Evolutionary conservation across 192 early-diverging fungal genomes (phyloP).

Genomic region (Coemansia reversa): DNA sequence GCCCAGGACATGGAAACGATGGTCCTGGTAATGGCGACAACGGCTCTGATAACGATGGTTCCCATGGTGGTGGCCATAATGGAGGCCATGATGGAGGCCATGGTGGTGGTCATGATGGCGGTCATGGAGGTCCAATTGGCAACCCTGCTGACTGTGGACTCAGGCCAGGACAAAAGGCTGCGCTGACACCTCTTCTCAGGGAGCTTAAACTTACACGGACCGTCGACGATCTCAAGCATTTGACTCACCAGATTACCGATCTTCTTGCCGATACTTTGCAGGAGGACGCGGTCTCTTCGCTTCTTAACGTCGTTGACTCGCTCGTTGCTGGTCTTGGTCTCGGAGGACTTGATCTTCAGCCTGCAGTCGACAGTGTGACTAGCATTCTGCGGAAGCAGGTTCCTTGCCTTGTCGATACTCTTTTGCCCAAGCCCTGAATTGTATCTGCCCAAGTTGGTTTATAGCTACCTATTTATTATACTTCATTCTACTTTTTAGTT

Average conservation of each 20-base stretch:
- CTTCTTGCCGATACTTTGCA: constrained; percentile 49
- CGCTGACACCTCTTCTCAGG: constrained; percentile 42
- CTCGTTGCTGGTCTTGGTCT: constrained; percentile 46
- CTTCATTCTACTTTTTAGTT: background rate
- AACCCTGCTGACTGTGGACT: constrained; percentile 39
- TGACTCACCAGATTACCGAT: constrained; percentile 51
- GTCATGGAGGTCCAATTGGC: constrained; percentile 29
- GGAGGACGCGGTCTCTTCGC: constrained; percentile 32
- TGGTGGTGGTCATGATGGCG: constrained; percentile 15
- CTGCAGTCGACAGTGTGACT: constrained; percentile 40
- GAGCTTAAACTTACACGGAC: constrained; percentile 51
- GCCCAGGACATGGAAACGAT: constrained; percentile 8
- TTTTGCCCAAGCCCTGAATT: constrained; percentile 47
- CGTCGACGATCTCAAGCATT: constrained; percentile 51
- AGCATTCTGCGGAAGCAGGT: constrained; percentile 55
- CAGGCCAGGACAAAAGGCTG: constrained; percentile 32
- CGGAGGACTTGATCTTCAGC: constrained; percentile 52
- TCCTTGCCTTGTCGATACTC: constrained; percentile 50
- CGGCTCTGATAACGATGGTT: constrained; percentile 13
- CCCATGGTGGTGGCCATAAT: constrained; percentile 22
- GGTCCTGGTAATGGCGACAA: constrained; percentile 2
- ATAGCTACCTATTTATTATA: background rate
- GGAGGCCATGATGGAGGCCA: constrained; percentile 12
- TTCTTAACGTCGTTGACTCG: constrained; percentile 48
- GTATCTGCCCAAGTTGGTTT: background rate